Percentiles rank a stretch among this genome's conserved stretches.
Conservation (phyloP, 257 asterid species). For the Salvia splendens region DNA sequence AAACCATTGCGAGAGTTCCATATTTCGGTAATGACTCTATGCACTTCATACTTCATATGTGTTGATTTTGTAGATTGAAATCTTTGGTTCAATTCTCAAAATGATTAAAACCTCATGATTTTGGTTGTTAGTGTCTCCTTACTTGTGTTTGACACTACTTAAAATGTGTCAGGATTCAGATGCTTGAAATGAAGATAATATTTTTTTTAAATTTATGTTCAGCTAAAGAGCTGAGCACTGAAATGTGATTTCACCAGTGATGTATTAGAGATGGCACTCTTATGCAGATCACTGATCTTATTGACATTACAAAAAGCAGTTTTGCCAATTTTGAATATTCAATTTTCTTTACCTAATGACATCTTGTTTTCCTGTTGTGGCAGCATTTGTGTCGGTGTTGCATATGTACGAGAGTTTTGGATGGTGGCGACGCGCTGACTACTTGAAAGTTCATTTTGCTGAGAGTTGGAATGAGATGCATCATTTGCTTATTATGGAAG, state of each 20-base stretch:
- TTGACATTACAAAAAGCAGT: constrained; percentile 2
- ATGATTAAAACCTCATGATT: constrained; percentile 13
- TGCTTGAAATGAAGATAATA: constrained; percentile 15
- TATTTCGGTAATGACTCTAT: constrained; percentile 74
- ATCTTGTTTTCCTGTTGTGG: constrained; percentile 31
- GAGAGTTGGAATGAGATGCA: constrained; percentile 99
- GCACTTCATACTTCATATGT: constrained; percentile 22
- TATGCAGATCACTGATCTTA: constrained; percentile 12
- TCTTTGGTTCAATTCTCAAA: background rate
- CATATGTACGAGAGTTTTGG: constrained; percentile 98
- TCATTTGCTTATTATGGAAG: constrained; percentile 99
- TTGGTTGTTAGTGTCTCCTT: background rate
- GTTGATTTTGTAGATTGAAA: constrained; percentile 3
- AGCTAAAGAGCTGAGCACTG: constrained; percentile 11
- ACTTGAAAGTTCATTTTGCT: constrained; percentile 97
- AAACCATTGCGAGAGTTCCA: constrained; percentile 98
- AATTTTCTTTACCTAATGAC: constrained; percentile 19
- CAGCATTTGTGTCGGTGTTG: constrained; percentile 97
- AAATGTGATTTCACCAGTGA: constrained; percentile 3
- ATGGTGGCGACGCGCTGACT: constrained; percentile 99
- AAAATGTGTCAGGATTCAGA: background rate
- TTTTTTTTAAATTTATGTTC: background rate
- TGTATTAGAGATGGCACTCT: constrained; percentile 3
- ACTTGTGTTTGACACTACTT: background rate
- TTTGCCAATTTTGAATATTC: background rate